Evolutionary conservation across 176 grass and related monocot species (phyloP).

Genomic region (Chloris gayana): DNA sequence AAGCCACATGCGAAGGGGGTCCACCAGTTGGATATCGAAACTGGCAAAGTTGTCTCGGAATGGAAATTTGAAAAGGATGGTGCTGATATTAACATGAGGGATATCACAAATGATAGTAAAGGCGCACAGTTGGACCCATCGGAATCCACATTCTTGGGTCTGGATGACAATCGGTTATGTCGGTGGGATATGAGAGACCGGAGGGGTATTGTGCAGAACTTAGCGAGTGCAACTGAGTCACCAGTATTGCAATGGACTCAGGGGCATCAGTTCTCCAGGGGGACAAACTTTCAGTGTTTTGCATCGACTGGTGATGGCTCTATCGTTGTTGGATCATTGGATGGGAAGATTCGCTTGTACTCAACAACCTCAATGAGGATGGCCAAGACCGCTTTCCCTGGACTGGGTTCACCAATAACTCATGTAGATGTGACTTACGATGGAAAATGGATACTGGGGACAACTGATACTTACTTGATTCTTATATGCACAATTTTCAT

Average conservation of each 20-base stretch:
- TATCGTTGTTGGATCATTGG: conserved; percentile 85
- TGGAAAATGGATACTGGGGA: conserved; percentile 86
- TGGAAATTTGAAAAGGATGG: conserved; percentile 97
- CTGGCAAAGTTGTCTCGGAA: conserved; percentile 72
- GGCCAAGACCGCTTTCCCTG: conserved; percentile 95
- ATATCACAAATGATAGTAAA: conserved; percentile 89
- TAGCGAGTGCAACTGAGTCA: conserved; percentile 54
- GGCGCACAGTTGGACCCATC: conserved; percentile 80
- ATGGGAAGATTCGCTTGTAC: conserved; percentile 93
- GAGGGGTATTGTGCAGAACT: conserved; percentile 71
- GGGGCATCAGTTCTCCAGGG: conserved; percentile 86
- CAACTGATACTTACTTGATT: conserved; percentile 76
- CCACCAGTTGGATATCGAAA: conserved; percentile 84
- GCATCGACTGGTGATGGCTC: conserved; percentile 87
- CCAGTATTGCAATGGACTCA: conserved; percentile 86
- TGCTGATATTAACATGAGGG: conserved; percentile 78
- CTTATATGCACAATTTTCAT: conserved; percentile 87
- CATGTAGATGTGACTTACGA: conserved; percentile 96
- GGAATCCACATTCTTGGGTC: conserved; percentile 85
- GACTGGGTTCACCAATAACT: conserved; percentile 85
- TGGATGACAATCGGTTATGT: conserved; percentile 82
- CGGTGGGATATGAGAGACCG: conserved; percentile 90
- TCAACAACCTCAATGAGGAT: conserved; percentile 98
- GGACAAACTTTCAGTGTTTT: conserved; percentile 91
- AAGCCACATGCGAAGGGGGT: conserved; percentile 81